Evolutionary conservation across 176 grass and related monocot species (phyloP).

Genomic region (Aegilops speltoides): DNA sequence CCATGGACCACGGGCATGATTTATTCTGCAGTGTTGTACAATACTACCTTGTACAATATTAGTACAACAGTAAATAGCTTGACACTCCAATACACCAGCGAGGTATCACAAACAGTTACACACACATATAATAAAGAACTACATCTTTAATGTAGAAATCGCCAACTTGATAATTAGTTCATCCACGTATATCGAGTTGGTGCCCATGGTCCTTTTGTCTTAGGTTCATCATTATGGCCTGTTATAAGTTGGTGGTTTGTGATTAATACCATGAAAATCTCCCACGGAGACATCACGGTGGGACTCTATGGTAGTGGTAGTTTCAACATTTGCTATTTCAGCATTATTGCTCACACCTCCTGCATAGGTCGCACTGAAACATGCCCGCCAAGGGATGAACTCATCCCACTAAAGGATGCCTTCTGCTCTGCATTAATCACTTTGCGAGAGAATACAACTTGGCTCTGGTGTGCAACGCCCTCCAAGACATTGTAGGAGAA

Average conservation of each 20-base stretch:
- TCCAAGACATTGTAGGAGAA: constrained; percentile 14
- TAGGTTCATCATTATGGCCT: constrained; percentile 6
- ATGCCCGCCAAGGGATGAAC: neutral
- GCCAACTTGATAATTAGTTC: neutral
- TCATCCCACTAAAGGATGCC: neutral
- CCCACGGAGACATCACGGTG: constrained; percentile 35
- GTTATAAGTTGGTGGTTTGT: constrained; percentile 11
- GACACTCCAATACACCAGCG: neutral
- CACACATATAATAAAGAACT: neutral
- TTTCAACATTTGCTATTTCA: constrained; percentile 2
- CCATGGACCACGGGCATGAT: neutral
- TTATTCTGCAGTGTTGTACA: neutral
- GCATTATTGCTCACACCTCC: neutral
- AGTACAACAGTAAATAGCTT: neutral
- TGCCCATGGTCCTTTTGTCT: neutral
- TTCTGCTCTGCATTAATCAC: constrained; percentile 16
- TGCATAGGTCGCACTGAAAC: neutral
- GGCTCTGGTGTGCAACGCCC: neutral
- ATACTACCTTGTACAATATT: neutral
- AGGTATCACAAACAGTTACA: neutral
- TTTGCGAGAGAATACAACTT: constrained; percentile 8
- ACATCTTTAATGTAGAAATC: neutral
- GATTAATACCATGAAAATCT: constrained; percentile 12
- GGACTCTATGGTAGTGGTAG: constrained; percentile 29
- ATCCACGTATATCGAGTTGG: neutral